A percentile compares a stretch with the other conserved stretches of the same genome.
These are phyloP conservation scores for Sarocladium strictum DNA, from an alignment of 2,329 filamentous ascomycete genomes.

Conservation along the genomic window DNA sequence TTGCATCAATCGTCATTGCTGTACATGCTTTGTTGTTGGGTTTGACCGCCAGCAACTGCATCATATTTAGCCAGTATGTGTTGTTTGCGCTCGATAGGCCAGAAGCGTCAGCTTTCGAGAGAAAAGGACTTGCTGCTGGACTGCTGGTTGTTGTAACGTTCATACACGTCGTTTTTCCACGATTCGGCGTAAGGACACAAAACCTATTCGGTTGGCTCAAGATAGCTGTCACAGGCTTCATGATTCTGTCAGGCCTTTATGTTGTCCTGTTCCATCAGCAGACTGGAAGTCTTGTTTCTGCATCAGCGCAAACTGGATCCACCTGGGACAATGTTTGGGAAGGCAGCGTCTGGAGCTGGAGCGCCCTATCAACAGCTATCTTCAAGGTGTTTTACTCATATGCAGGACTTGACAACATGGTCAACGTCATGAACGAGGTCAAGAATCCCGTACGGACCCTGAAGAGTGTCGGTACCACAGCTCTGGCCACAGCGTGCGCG, in stretches of 20 bases:
- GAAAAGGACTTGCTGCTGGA: slow-evolving; percentile 50
- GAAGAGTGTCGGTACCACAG: slow-evolving; percentile 53
- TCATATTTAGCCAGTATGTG: slow-evolving; percentile 62
- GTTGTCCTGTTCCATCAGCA: slow-evolving; percentile 43
- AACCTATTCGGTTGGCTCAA: slow-evolving; percentile 60
- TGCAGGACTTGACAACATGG: slow-evolving; percentile 58
- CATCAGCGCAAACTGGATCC: slow-evolving; percentile 11
- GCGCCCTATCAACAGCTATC: slow-evolving; percentile 58
- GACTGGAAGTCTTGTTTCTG: background rate
- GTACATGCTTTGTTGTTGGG: slow-evolving; percentile 58
- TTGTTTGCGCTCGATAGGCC: slow-evolving; percentile 51
- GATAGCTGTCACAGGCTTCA: slow-evolving; percentile 52
- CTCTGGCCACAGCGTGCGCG: slow-evolving; percentile 54
- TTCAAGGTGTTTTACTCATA: slow-evolving; percentile 68
- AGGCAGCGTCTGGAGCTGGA: slow-evolving; percentile 64
- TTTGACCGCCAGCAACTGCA: slow-evolving; percentile 64
- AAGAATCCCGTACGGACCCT: slow-evolving; percentile 61
- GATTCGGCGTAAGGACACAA: slow-evolving; percentile 52
- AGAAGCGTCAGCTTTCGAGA: slow-evolving; percentile 41
- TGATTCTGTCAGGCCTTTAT: slow-evolving; percentile 55
- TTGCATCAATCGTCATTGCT: slow-evolving; percentile 59
- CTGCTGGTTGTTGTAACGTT: slow-evolving; percentile 52
- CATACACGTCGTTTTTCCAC: slow-evolving; percentile 52
- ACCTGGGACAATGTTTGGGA: slow-evolving; percentile 54
- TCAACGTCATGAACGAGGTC: slow-evolving; percentile 67